Evolutionary conservation across 495 filamentous ascomycete species (phyloP), one percentile per base, ranked within the genome.

Genomic region (Penicillium ucsense): DNA sequence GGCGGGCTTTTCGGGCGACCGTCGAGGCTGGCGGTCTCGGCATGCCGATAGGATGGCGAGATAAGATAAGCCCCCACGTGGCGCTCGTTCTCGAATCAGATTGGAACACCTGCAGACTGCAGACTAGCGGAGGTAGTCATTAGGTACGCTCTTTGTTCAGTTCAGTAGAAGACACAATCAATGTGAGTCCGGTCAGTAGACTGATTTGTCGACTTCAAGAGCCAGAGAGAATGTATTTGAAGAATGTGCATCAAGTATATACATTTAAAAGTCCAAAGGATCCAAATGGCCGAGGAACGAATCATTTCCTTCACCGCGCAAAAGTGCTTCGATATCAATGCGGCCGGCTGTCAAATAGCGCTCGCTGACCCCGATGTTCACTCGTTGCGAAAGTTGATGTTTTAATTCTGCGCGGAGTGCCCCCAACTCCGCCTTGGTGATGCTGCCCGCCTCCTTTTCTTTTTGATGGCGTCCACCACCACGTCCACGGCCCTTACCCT

Each of bases 301-400:
- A 37, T 70, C 60, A 46, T 66, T 73, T 3, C 74, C 76, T 50
- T 72, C 77, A 20, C 75, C 79, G 4, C 82, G 81, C 47, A 96
- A 61, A 46, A 95, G 60, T 45, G 81, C 85, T 56, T 89, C 83
- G 31, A 96, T 76, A 73, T 98, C 86, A 27, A 96, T 75, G 8
- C 79, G 73, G 10, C 86, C 87, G 43, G 79, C 75, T 0, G 88
- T 89, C 49, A 97, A 68, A 68, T 96, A 98, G 63, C 74, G 79
- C 71, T 90, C 89, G 56, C 88, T 95, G 8, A 98, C 89, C 4
- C 92, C 92, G 28, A 86, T 77, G 65, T 98, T 98, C 32, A 98
- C 74, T 39, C 87, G 75, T 65, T 86, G 80, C 29, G 70, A 73
- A 56, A 98, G 70, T 46, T 91, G 55, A 20, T 63, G 39, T 30